Base-by-base conservation (phyloP, 73 alveolate genomes). In the Uronychia setigera region DNA sequence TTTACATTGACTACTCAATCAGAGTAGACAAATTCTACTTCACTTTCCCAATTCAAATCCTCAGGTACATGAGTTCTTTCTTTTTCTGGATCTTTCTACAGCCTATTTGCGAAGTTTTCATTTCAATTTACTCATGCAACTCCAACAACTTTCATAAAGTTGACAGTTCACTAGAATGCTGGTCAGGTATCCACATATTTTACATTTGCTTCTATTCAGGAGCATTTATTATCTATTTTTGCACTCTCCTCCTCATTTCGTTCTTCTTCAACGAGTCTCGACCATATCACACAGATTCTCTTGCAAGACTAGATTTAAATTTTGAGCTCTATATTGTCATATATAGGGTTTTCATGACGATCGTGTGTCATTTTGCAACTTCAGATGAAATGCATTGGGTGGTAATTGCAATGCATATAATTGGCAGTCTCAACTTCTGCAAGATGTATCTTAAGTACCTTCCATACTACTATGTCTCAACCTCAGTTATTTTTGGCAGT, bases 261-360 rank as follows among this genome's bases (percentile, higher is more conserved):
- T 80, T 79, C 79, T 86, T 86, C 58, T 86, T 60, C 74, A 86
- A 86, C 46, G 92, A 86, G 58, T 79, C 88, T 14, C 29, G 92
- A 27, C 92, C 92, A 11, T 86, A 79, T 34, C 88, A 86, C 58
- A 86, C 92, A 0, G 92, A 86, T 86, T 87, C 92, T 31, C 35
- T 86, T 29, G 77, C 88, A 1, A 78, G 92, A 58, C 58, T 86
- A 0, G 92, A 86, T 31, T 60, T 84, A 26, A 86, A 86, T 60
- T 79, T 86, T 83, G 92, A 86, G 60, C 34, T 78, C 19, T 67
- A 86, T 83, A 60, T 86, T 83, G 76, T 88, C 13, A 59, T 86
- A 19, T 86, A 86, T 33, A 78, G 78, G 33, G 57, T 86, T 19
- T 27, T 86, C 1, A 86, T 86, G 26, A 83, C 81, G 28, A 77